These are phyloP conservation scores for Chalciporus chontae DNA, from an alignment of 768 basidiomycete genomes.

Conservation along the genomic window DNA sequence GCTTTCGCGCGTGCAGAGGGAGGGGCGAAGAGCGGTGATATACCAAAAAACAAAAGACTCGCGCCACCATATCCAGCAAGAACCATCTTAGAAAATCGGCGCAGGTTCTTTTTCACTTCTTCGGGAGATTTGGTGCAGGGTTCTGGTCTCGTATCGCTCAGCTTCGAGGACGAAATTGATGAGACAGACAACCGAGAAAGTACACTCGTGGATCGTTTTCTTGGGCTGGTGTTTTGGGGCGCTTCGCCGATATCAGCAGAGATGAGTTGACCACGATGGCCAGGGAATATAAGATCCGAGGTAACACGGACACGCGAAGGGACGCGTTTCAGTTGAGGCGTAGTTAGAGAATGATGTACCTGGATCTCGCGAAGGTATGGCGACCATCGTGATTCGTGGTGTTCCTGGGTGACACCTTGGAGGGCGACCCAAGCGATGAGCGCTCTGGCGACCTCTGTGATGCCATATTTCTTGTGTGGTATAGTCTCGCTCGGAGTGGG, in stretches of 20 bases:
- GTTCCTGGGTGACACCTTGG: slow-evolving; percentile 78
- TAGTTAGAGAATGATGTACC: slow-evolving; percentile 44
- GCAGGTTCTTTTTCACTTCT: slow-evolving; percentile 66
- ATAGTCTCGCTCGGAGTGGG: slow-evolving; percentile 48
- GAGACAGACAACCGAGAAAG: slow-evolving; percentile 26
- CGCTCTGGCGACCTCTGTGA: slow-evolving; percentile 64
- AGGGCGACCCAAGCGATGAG: slow-evolving; percentile 78
- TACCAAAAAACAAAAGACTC: slow-evolving; percentile 76
- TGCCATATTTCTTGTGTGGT: slow-evolving; percentile 58
- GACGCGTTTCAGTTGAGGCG: slow-evolving; percentile 30
- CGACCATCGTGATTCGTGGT: slow-evolving; percentile 73
- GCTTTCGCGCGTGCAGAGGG: slow-evolving; percentile 22
- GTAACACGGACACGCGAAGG: slow-evolving; percentile 68
- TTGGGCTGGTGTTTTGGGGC: slow-evolving; percentile 28
- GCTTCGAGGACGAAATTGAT: slow-evolving; percentile 24
- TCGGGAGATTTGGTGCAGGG: slow-evolving; percentile 32
- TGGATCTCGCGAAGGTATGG: slow-evolving; percentile 62
- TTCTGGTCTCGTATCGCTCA: slow-evolving; percentile 24
- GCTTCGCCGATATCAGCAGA: slow-evolving; percentile 78
- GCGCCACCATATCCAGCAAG: slow-evolving; percentile 85
- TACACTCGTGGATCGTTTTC: slow-evolving; percentile 28
- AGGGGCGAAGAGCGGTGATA: slow-evolving; percentile 37
- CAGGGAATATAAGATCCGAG: slow-evolving; percentile 67
- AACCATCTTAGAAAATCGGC: slow-evolving; percentile 78
- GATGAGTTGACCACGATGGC: slow-evolving; percentile 66